Conservation (phyloP, 1,139 yeast species). For the Kodamaea arcana region DNA sequence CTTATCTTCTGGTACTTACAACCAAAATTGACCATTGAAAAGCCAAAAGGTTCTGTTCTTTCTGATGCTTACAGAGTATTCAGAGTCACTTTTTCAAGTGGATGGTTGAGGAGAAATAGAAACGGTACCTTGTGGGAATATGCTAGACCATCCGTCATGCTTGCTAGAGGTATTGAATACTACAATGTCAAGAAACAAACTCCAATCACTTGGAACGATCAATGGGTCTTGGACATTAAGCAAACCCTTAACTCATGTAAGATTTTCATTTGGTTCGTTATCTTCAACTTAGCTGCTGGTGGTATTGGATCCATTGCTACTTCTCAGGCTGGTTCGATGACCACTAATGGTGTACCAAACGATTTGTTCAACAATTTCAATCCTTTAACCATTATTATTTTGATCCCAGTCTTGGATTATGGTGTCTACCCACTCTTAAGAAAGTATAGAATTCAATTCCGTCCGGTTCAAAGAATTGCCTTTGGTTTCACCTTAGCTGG, state of each 20-base stretch:
- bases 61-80: slow-evolving; percentile 40
- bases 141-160: slow-evolving; percentile 56
- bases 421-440: slow-evolving; percentile 54
- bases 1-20: slow-evolving; percentile 19
- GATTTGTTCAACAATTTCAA: slow-evolving; percentile 63
- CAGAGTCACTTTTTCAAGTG: slow-evolving; percentile 47
- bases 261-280: slow-evolving; percentile 57
- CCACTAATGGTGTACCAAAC: slow-evolving; percentile 60
- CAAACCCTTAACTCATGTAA: slow-evolving; percentile 60
- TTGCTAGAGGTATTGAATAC: slow-evolving; percentile 46
- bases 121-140: slow-evolving; percentile 64
- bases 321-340: slow-evolving; percentile 64
- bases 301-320: slow-evolving; percentile 64
- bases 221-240: slow-evolving; percentile 59
- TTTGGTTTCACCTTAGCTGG: slow-evolving; percentile 74
- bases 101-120: slow-evolving; percentile 51
- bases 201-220: slow-evolving; percentile 54
- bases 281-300: slow-evolving; percentile 66
- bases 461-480: slow-evolving; percentile 68
- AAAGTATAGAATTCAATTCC: slow-evolving; percentile 52
- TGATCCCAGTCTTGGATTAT: slow-evolving; percentile 57
- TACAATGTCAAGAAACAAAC: slow-evolving; percentile 52
- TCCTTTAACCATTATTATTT: slow-evolving; percentile 56
- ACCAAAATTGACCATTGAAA: slow-evolving; percentile 33
- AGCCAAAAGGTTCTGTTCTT: slow-evolving; percentile 48